Percentiles rank a stretch among this genome's conserved stretches.
Evolutionary conservation across 2,329 filamentous ascomycete species (phyloP).

Genomic region (Drechslerella stenobrocha): DNA sequence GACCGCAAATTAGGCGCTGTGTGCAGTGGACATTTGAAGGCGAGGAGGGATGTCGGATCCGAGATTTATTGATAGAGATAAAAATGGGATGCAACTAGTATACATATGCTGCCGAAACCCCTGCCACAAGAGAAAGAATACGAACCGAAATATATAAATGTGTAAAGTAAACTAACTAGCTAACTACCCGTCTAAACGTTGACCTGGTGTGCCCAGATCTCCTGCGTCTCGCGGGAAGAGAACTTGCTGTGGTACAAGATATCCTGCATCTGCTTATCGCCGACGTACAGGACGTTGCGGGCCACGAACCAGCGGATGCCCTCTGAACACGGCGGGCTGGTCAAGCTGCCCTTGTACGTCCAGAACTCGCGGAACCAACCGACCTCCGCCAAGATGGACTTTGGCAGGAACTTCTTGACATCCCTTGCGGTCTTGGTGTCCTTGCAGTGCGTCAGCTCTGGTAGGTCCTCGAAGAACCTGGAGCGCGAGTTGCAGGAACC

Average conservation of each 20-base stretch:
- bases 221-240: conserved; percentile 58
- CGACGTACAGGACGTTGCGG: conserved; percentile 57
- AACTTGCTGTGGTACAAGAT: conserved; percentile 59
- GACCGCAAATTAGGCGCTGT: too few relatives aligned
- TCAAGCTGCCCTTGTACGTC: conserved; percentile 60
- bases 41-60: too few relatives aligned
- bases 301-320: conserved; percentile 59
- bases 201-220: conserved; percentile 59
- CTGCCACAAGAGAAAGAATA: background rate
- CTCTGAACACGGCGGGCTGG: conserved; percentile 59
- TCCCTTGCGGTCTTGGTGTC: conserved; percentile 52
- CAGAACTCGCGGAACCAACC: conserved; percentile 58
- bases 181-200: conserved; percentile 53
- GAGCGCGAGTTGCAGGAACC: conserved; percentile 54
- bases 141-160: background rate
- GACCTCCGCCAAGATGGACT: conserved; percentile 55
- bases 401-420: conserved; percentile 54
- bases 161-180: too few relatives aligned
- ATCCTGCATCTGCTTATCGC: conserved; percentile 59
- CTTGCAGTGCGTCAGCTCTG: conserved; percentile 56
- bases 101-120: background rate
- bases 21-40: too few relatives aligned
- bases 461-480: conserved; percentile 58
- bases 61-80: background rate
- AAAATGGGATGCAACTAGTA: too few relatives aligned